Evolutionary conservation across 2,329 filamentous ascomycete species (phyloP).

Genomic region (Daldinia eschscholtzii): DNA sequence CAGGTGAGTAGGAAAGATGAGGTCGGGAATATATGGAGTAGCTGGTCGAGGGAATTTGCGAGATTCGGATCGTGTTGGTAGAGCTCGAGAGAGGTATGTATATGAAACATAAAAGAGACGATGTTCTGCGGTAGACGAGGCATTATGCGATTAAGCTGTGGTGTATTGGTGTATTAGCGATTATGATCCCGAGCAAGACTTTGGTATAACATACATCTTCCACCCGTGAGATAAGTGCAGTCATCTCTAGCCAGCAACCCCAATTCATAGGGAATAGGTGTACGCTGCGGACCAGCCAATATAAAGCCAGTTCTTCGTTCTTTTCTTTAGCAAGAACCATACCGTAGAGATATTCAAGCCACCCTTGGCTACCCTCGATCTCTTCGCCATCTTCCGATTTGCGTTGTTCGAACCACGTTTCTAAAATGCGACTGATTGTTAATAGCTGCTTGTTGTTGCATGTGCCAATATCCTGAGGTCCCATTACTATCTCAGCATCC

Average conservation of each 20-base stretch:
- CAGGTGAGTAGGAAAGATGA: slow-evolving; percentile 93
- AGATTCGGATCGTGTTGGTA: slow-evolving; percentile 86
- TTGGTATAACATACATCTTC: slow-evolving; percentile 76
- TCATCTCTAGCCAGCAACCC: slow-evolving; percentile 96
- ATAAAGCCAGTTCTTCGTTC: slow-evolving; percentile 85
- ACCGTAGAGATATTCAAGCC: slow-evolving; percentile 93
- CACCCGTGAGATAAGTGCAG: slow-evolving; percentile 79
- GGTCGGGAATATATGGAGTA: slow-evolving; percentile 85
- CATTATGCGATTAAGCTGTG: slow-evolving; percentile 77
- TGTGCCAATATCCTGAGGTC: slow-evolving; percentile 87
- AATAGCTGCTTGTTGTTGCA: slow-evolving; percentile 88
- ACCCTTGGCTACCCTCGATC: slow-evolving; percentile 78
- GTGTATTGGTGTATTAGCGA: slow-evolving; percentile 49
- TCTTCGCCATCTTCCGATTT: slow-evolving; percentile 69
- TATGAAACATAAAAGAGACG: slow-evolving; percentile 92
- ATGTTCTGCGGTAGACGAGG: slow-evolving; percentile 87
- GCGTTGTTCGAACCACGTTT: slow-evolving; percentile 82
- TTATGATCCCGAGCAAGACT: not conserved
- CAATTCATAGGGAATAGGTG: slow-evolving; percentile 95
- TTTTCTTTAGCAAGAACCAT: slow-evolving; percentile 91
- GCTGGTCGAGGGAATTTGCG: slow-evolving; percentile 79
- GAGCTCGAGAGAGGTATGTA: slow-evolving; percentile 90
- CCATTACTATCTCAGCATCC: slow-evolving; percentile 96
- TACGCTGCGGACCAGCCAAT: slow-evolving; percentile 89
- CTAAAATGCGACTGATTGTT: slow-evolving; percentile 78